Evolutionary conservation across 257 asterid species (phyloP), one percentile per base, ranked within the genome.

Genomic region (Capsicum rhomboideum): DNA sequence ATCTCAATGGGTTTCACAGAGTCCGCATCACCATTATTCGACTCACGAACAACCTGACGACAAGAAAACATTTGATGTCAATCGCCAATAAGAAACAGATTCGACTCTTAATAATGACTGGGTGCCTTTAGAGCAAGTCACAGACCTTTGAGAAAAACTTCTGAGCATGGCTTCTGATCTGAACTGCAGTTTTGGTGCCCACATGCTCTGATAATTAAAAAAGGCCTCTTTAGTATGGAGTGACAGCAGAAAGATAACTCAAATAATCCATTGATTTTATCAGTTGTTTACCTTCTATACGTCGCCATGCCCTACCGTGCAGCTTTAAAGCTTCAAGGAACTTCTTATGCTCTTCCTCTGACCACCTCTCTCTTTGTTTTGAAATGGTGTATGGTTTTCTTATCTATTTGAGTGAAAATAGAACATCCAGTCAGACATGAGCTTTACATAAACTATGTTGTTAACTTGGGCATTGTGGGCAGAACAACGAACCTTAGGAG

Each of bases 81-180:
- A 50, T 17, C 23, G 42, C 89, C 64, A 13, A 84, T 78, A 75
- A 3, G 40, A 16, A 49, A 75, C 81, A 75, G 21, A 21, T 58
- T 40, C 56, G 85, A 82, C 72, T 88, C 92, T 0, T 82, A 86
- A 42, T 68, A 85, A n/a, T 55, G 34, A 44, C 26, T 64, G 91
- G 91, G 66, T 88, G 93, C 94, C 90, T 80, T 85, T 20, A 53
- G 49, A 80, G 91, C 1, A 28, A 64, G 44, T 91, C 92, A 83
- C 88, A 85, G 89, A 96, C 99, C 99, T 96, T 96, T 87, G 97
- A 91, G 90, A 96, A 96, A 84, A 92, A 94, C 85, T 96, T 96
- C 91, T 96, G 99, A 20, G 99, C 99, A 85, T 96, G 99, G 89
- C 99, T 96, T 87, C 99, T 91, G 66, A 96, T 96, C 91, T 96